A percentile compares a stretch with the other conserved stretches of the same genome.
These are phyloP conservation scores for Fusarium pseudograminearum DNA, from an alignment of 2,329 filamentous ascomycete genomes.

Conservation along the genomic window DNA sequence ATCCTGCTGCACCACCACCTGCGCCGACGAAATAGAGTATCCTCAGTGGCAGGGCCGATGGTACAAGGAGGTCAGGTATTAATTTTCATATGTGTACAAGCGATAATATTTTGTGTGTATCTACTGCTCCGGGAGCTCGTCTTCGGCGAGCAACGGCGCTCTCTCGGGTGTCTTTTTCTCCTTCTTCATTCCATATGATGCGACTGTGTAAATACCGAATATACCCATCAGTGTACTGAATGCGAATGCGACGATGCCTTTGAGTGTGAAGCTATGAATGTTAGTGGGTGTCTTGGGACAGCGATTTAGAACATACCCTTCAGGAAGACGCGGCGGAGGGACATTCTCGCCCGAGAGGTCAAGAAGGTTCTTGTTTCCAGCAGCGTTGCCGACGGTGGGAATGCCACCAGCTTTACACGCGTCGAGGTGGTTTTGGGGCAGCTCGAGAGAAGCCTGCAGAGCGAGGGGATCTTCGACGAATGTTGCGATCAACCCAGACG, in stretches of 20 bases:
- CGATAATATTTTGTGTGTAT: conserved; percentile 16
- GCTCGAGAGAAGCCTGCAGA: conserved; percentile 68
- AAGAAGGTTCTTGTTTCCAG: conserved; percentile 75
- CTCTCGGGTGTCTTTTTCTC: conserved; percentile 37
- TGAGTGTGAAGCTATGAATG: conserved; percentile 68
- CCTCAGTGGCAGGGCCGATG: neutral
- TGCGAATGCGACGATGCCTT: conserved; percentile 79
- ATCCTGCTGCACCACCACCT: conserved; percentile 21
- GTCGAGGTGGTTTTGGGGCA: conserved; percentile 70
- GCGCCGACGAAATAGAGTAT: conserved; percentile 10
- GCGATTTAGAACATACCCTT: conserved; percentile 60
- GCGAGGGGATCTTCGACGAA: conserved; percentile 73
- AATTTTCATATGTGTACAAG: conserved; percentile 3
- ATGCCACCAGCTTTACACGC: conserved; percentile 66
- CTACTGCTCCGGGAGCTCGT: conserved; percentile 8
- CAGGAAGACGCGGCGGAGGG: conserved; percentile 68
- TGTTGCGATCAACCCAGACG: conserved; percentile 73
- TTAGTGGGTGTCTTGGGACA: neutral
- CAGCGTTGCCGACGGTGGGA: conserved; percentile 76
- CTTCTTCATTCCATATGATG: conserved; percentile 67
- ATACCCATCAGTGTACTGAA: conserved; percentile 78
- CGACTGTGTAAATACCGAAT: conserved; percentile 74
- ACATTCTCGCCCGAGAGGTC: conserved; percentile 72
- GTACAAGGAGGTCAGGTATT: conserved; percentile 4
- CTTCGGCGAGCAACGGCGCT: conserved; percentile 40